phyloP scores from a whole-genome alignment of 257 asterid species.

The Penstemon newberryi region DNA sequence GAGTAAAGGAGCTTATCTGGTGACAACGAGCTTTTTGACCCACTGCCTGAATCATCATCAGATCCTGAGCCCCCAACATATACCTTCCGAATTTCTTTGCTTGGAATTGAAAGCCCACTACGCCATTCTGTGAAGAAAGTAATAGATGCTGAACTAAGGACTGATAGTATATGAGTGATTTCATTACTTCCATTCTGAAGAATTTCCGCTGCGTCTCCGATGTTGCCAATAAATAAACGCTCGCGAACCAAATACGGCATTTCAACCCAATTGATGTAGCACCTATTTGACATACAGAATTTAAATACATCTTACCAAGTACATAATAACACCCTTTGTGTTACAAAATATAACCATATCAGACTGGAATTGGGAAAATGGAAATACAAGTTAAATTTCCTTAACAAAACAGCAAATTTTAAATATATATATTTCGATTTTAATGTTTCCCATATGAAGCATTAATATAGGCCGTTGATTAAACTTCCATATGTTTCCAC shows the following conservation, averaged over 20 bases:
- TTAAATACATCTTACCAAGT: constrained; percentile 11
- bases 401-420: too few relatives aligned
- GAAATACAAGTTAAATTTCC: background rate
- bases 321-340: constrained; percentile 4
- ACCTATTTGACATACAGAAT: constrained; percentile 27
- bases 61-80: constrained; percentile 57
- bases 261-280: constrained; percentile 35
- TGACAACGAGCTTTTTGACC: constrained; percentile 57
- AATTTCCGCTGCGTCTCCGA: constrained; percentile 84
- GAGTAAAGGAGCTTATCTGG: constrained; percentile 74
- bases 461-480: too few relatives aligned
- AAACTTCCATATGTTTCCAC: too few relatives aligned
- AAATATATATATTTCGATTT: too few relatives aligned
- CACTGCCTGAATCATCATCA: constrained; percentile 46
- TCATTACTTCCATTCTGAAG: constrained; percentile 80
- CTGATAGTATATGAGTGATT: constrained; percentile 72
- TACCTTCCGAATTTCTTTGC: constrained; percentile 78
- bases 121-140: constrained; percentile 97
- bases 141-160: constrained; percentile 83
- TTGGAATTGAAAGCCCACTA: constrained; percentile 56
- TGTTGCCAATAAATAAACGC: constrained; percentile 77
- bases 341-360: background rate
- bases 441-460: too few relatives aligned
- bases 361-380: background rate
- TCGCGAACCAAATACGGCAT: constrained; percentile 92